Conservation (phyloP, 805 yeast species). For the Candida xiaguanensis region DNA sequence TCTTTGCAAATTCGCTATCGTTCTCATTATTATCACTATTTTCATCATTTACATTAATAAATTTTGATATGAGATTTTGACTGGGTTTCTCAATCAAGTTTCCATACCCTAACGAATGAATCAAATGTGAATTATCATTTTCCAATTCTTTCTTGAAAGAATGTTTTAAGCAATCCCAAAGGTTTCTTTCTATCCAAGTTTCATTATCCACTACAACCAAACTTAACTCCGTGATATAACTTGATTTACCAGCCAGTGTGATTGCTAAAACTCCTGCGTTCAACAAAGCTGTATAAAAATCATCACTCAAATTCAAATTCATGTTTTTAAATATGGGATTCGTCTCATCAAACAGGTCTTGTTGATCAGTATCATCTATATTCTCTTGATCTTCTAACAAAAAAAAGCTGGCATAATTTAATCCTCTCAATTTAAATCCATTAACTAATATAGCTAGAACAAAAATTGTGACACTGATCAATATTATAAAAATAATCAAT, state of each 20-base stretch:
- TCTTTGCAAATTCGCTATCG: background rate
- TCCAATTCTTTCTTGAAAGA: no score
- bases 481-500: constrained; percentile 46
- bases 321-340: constrained; percentile 20
- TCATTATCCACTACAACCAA: constrained; percentile 43
- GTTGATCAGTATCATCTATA: constrained; percentile 6
- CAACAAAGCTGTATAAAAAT: constrained; percentile 60
- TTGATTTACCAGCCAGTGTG: constrained; percentile 63
- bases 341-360: constrained; percentile 15
- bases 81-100: constrained; percentile 30
- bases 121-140: no score
- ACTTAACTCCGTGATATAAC: constrained; percentile 59
- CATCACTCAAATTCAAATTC: constrained; percentile 49
- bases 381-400: constrained; percentile 17
- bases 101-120: constrained; percentile 31
- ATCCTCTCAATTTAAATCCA: constrained; percentile 33
- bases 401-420: constrained; percentile 34
- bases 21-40: constrained; percentile 4
- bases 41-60: background rate
- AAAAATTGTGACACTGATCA: constrained; percentile 52
- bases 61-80: constrained; percentile 14
- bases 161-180: no score
- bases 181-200: constrained; percentile 52
- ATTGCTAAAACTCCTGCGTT: constrained; percentile 61
- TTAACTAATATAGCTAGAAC: constrained; percentile 57